Conservation (phyloP, 169 alveolate genomes). For the Babesia bovis region DNA sequence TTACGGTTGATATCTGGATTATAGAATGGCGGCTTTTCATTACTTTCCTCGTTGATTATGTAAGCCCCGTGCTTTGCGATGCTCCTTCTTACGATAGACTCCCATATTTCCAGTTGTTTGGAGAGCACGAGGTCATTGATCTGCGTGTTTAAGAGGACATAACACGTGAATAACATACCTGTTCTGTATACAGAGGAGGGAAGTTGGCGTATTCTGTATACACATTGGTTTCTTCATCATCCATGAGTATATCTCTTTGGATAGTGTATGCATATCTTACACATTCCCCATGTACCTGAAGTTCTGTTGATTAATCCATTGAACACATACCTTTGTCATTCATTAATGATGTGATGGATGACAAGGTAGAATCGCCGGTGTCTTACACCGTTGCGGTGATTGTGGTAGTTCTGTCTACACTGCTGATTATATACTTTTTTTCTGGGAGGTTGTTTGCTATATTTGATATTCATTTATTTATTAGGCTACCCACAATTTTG, state of each 20-base stretch:
- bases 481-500: not conserved
- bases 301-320: too few species aligned
- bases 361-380: not conserved
- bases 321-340: too few species aligned
- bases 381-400: slow-evolving; percentile 1
- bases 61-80: not conserved
- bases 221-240: not conserved
- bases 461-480: not conserved
- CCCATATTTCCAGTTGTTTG: slow-evolving; percentile 65
- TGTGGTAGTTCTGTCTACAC: not conserved
- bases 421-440: not conserved
- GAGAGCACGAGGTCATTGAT: slow-evolving; percentile 51
- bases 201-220: slow-evolving; percentile 29
- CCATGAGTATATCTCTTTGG: not conserved
- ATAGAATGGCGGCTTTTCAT: slow-evolving; percentile 37
- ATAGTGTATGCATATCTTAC: not conserved
- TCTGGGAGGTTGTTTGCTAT: not conserved
- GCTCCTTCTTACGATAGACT: slow-evolving; percentile 13
- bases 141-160: not conserved
- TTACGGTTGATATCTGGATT: slow-evolving; percentile 34
- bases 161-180: not conserved
- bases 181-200: slow-evolving; percentile 70
- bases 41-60: slow-evolving; percentile 11
- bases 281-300: slow-evolving; percentile 10
- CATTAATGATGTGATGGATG: not conserved